These are phyloP conservation scores for Sporisorium graminicola DNA, from an alignment of 1,284 basidiomycete genomes.

Conservation along the genomic window DNA sequence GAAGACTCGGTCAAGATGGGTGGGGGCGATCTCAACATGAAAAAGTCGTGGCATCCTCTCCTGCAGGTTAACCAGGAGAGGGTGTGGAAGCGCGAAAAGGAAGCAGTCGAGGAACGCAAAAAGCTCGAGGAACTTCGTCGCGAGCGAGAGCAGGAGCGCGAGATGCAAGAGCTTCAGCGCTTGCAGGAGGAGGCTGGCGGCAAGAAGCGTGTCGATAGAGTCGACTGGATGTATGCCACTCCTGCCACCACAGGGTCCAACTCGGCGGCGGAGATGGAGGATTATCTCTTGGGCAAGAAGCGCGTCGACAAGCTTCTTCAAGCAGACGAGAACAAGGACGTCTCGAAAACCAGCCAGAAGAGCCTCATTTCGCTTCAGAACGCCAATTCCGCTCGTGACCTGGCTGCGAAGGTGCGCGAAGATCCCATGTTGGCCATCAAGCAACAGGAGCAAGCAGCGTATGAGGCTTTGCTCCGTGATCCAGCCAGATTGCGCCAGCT, in stretches of 20 bases:
- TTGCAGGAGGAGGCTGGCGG: conserved; percentile 84
- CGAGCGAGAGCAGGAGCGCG: conserved; percentile 96
- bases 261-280: conserved; percentile 86
- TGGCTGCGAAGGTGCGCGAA: conserved; percentile 92
- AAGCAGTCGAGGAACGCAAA: conserved; percentile 97
- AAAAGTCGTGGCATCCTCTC: conserved; percentile 91
- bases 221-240: conserved; percentile 99
- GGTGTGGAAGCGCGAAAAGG: conserved; percentile 98
- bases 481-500: conserved; percentile 80
- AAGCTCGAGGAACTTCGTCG: conserved; percentile 94
- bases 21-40: conserved; percentile 86
- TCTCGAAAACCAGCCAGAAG: conserved; percentile 37
- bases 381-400: conserved; percentile 88
- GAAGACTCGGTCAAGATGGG: conserved; percentile 79
- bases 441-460: conserved; percentile 93
- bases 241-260: conserved; percentile 83
- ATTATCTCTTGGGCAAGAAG: conserved; percentile 98
- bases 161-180: conserved; percentile 93
- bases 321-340: conserved; percentile 80
- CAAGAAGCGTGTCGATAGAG: conserved; percentile 88
- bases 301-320: conserved; percentile 94
- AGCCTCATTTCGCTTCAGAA: conserved; percentile 51
- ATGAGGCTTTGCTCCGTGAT: conserved; percentile 88
- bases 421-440: conserved; percentile 97
- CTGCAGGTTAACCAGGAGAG: conserved; percentile 98